Evolutionary conservation across 176 grass and related monocot species (phyloP).

Genomic region (Leersia perrieri): DNA sequence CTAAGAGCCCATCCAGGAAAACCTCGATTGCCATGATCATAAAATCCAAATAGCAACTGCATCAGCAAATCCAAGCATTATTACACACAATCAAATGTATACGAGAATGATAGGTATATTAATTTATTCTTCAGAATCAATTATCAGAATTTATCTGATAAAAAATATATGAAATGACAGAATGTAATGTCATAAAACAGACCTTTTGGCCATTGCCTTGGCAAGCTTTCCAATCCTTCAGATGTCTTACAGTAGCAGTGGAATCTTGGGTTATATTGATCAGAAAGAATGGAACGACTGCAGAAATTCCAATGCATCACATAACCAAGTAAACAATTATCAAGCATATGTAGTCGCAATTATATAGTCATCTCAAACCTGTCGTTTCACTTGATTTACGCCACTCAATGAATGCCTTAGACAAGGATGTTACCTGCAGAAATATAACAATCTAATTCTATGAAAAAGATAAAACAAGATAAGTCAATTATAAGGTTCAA

Average conservation of each 20-base stretch:
- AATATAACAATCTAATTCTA: conserved; percentile 15
- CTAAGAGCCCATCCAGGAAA: conserved; percentile 86
- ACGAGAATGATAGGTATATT: background rate
- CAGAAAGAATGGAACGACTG: conserved; percentile 77
- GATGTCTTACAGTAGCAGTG: conserved; percentile 49
- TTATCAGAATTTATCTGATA: background rate
- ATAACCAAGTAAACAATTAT: conserved; percentile 2
- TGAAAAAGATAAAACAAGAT: background rate
- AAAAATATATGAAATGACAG: background rate
- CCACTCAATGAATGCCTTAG: conserved; percentile 54
- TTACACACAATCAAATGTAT: background rate
- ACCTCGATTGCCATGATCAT: conserved; percentile 63
- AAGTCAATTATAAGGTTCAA: conserved; percentile 17
- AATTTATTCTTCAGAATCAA: background rate
- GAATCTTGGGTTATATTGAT: conserved; percentile 56
- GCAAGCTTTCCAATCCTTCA: conserved; percentile 75
- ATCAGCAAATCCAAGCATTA: conserved; percentile 14
- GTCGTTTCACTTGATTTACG: conserved; percentile 65
- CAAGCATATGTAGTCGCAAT: background rate
- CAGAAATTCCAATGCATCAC: conserved; percentile 1
- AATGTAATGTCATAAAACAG: conserved; percentile 14
- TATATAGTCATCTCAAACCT: conserved; percentile 45
- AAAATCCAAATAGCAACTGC: conserved; percentile 91
- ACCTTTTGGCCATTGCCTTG: conserved; percentile 58
- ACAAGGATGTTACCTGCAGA: conserved; percentile 59